These are phyloP conservation scores for Chrysoporthe deuterocubensis DNA, from an alignment of 2,329 filamentous ascomycete genomes.

Conservation along the genomic window DNA sequence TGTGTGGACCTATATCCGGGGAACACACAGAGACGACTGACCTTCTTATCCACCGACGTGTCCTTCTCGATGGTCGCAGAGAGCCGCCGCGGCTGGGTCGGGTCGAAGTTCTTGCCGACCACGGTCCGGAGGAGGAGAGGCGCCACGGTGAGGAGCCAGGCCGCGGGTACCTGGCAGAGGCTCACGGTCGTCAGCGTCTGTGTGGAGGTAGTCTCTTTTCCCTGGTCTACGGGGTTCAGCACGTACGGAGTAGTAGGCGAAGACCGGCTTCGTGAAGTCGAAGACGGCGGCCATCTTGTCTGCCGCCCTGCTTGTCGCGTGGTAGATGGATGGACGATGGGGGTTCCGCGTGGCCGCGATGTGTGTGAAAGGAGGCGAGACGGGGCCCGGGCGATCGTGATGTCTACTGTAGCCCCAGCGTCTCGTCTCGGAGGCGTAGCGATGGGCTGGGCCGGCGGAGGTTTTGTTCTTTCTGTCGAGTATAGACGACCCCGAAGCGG, in stretches of 20 bases:
- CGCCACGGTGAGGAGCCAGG: conserved; percentile 42
- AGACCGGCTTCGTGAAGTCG: conserved; percentile 32
- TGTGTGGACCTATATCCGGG: not conserved
- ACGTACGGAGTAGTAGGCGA: conserved; percentile 36
- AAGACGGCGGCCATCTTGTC: conserved; percentile 33
- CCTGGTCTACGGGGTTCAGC: not conserved
- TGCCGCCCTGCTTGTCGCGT: conserved; percentile 36
- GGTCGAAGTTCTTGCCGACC: conserved; percentile 43
- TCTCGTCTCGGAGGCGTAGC: no score
- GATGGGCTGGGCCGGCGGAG: no score
- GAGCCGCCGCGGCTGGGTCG: conserved; percentile 44
- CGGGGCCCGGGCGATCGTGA: no score
- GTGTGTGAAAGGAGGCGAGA: not conserved
- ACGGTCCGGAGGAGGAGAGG: conserved; percentile 39
- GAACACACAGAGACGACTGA: not conserved
- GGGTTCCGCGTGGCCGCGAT: not conserved
- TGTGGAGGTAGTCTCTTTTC: no score
- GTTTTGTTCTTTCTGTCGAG: no score
- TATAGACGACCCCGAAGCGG: no score
- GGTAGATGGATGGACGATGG: not conserved
- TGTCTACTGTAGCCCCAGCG: no score
- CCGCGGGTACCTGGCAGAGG: conserved; percentile 44
- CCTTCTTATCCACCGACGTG: conserved; percentile 37
- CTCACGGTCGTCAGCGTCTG: no score
- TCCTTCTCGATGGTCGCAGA: conserved; percentile 39